Percentiles rank a stretch among this genome's conserved stretches.
These are phyloP conservation scores for Curvularia verruculosa DNA, from an alignment of 2,329 filamentous ascomycete genomes.

Conservation along the genomic window DNA sequence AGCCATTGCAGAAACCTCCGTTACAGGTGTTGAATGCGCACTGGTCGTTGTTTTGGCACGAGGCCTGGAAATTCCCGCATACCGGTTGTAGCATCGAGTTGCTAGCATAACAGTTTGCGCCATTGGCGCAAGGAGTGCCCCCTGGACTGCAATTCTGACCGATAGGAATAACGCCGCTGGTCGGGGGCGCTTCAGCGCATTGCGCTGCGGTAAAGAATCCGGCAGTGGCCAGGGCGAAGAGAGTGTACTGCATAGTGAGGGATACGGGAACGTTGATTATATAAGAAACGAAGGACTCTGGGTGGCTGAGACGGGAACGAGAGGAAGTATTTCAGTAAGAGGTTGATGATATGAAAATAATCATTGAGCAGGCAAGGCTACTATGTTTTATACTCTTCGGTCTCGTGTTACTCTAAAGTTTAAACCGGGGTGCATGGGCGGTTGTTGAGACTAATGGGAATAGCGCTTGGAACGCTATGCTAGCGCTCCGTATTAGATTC, in stretches of 20 bases:
- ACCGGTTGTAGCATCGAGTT: conserved; percentile 20
- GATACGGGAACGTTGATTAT: neutral
- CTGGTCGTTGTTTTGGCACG: conserved; percentile 25
- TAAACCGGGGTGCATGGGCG: neutral
- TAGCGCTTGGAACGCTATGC: conserved; percentile 4
- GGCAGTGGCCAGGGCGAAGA: conserved; percentile 21
- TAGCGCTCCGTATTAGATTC: neutral
- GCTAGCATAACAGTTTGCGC: conserved; percentile 23
- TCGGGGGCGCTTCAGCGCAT: neutral
- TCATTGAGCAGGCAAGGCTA: neutral
- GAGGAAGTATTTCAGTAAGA: neutral
- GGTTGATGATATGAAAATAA: neutral
- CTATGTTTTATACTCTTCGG: neutral
- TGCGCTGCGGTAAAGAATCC: conserved; percentile 19
- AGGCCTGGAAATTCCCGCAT: conserved; percentile 31
- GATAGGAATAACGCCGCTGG: conserved; percentile 16
- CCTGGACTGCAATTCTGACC: conserved; percentile 20
- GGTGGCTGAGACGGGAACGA: neutral
- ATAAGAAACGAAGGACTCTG: neutral
- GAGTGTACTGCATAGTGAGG: conserved; percentile 24
- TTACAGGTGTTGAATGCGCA: conserved; percentile 32
- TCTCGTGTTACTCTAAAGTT: neutral
- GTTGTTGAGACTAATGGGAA: neutral
- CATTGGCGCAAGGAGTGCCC: conserved; percentile 21
- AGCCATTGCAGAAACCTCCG: conserved; percentile 26